Conservation (phyloP, 2,329 filamentous ascomycete species). For the Epichloe aotearoae region DNA sequence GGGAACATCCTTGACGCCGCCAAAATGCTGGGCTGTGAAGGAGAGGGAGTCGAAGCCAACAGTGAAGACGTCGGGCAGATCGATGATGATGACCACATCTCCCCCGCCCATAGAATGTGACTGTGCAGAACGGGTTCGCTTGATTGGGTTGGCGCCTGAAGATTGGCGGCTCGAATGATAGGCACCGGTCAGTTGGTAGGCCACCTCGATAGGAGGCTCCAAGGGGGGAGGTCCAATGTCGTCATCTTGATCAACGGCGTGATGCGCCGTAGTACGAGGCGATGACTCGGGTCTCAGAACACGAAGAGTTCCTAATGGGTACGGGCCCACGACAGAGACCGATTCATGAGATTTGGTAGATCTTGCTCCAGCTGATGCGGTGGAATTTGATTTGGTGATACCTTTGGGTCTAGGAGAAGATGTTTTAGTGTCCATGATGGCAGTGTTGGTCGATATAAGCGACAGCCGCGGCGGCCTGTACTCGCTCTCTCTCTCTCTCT, state of each 20-base stretch:
- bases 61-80: conserved; percentile 35
- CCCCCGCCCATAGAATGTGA: conserved; percentile 25
- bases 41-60: conserved; percentile 41
- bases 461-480: background rate
- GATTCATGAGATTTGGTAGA: conserved; percentile 25
- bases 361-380: conserved; percentile 10
- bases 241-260: conserved; percentile 9
- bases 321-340: conserved; percentile 23
- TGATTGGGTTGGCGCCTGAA: background rate
- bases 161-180: background rate
- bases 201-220: conserved; percentile 11
- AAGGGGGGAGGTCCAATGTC: conserved; percentile 18
- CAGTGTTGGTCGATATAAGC: background rate
- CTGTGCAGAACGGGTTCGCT: conserved; percentile 7
- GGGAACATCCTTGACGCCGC: conserved; percentile 41
- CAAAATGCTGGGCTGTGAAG: conserved; percentile 33
- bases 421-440: conserved; percentile 14
- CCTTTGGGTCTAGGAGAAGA: conserved; percentile 11
- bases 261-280: conserved; percentile 1
- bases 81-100: conserved; percentile 39
- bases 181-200: background rate
- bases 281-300: conserved; percentile 19
- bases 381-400: conserved; percentile 24
- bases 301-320: conserved; percentile 30
- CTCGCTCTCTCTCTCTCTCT: background rate